A percentile compares a stretch with the other conserved stretches of the same genome.
Conservation (phyloP, 768 basidiomycete species). For the Boletus speciosus region DNA sequence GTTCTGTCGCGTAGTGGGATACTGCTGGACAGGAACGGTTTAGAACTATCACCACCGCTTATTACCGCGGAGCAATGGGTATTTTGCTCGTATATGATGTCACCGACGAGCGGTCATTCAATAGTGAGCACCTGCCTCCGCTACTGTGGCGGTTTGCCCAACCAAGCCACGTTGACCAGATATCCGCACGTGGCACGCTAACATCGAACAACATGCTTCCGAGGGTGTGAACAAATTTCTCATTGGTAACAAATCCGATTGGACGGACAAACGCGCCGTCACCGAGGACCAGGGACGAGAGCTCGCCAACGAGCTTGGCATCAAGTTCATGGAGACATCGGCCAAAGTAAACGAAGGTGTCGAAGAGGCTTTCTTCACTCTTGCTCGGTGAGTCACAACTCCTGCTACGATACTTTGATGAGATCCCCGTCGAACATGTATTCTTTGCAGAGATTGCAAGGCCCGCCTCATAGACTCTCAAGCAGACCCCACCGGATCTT, state of each 20-base stretch:
- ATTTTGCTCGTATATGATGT: slow-evolving; percentile 99
- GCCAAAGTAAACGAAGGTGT: slow-evolving; percentile 97
- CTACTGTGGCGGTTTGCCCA: slow-evolving; percentile 8
- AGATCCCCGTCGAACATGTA: neutral
- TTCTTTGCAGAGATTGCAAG: slow-evolving; percentile 82
- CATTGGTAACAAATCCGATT: slow-evolving; percentile 98
- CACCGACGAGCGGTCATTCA: slow-evolving; percentile 91
- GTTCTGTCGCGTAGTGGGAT: slow-evolving; percentile 71
- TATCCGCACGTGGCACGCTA: slow-evolving; percentile 96
- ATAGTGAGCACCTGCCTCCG: slow-evolving; percentile 62
- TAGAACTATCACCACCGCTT: slow-evolving; percentile 97
- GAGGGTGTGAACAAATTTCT: slow-evolving; percentile 99
- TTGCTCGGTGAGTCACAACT: slow-evolving; percentile 72
- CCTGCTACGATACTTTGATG: neutral
- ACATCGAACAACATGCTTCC: slow-evolving; percentile 98
- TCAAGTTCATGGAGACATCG: slow-evolving; percentile 96
- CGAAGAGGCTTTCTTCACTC: slow-evolving; percentile 96
- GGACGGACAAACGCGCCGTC: slow-evolving; percentile 93
- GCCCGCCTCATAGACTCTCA: slow-evolving; percentile 94
- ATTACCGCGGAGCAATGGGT: slow-evolving; percentile 99
- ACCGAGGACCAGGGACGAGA: slow-evolving; percentile 89
- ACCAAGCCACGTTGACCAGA: slow-evolving; percentile 45
- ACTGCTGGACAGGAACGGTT: slow-evolving; percentile 99
- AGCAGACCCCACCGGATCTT: slow-evolving; percentile 51
- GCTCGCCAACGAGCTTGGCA: slow-evolving; percentile 89